phyloP scores from a whole-genome alignment of 495 filamentous ascomycete species.

The Bathelium albidoporum region DNA sequence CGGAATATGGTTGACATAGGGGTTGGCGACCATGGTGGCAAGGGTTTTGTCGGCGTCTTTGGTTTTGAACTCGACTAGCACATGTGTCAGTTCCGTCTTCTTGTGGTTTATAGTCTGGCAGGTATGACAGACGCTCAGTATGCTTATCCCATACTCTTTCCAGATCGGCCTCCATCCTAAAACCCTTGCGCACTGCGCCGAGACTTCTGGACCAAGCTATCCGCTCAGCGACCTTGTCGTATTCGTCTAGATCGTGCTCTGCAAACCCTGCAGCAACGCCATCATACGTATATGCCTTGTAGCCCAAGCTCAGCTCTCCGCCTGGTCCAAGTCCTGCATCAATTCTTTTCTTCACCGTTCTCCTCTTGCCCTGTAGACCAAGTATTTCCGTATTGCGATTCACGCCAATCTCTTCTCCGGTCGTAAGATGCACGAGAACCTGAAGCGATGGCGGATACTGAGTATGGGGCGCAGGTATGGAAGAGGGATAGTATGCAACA shows the following conservation, averaged over 20 bases:
- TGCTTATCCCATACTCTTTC: conserved; percentile 52
- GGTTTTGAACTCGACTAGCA: conserved; percentile 26
- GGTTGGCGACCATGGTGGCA: conserved; percentile 24
- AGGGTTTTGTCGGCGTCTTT: conserved; percentile 23
- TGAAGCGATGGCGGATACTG: conserved; percentile 31
- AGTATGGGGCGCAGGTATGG: conserved; percentile 17
- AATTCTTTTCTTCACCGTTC: conserved; percentile 37
- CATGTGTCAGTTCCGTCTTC: conserved; percentile 27
- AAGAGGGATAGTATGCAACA: conserved; percentile 30
- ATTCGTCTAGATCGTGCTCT: conserved; percentile 44
- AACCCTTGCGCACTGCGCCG: conserved; percentile 39
- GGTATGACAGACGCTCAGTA: conserved; percentile 38
- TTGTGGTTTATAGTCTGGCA: neutral
- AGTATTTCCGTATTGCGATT: conserved; percentile 40
- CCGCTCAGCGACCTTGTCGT: conserved; percentile 36
- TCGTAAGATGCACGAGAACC: conserved; percentile 37
- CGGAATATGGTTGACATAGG: conserved; percentile 47
- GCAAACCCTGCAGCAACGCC: conserved; percentile 37
- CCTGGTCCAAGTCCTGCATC: conserved; percentile 47
- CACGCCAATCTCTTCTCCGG: conserved; percentile 27
- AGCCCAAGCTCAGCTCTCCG: conserved; percentile 36
- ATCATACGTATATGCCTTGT: conserved; percentile 34
- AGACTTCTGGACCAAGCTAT: conserved; percentile 43
- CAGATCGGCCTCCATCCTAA: conserved; percentile 48
- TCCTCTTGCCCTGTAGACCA: conserved; percentile 53